phyloP scores from a whole-genome alignment of 2,329 filamentous ascomycete species.

The Aspergillus costaricaensis region DNA sequence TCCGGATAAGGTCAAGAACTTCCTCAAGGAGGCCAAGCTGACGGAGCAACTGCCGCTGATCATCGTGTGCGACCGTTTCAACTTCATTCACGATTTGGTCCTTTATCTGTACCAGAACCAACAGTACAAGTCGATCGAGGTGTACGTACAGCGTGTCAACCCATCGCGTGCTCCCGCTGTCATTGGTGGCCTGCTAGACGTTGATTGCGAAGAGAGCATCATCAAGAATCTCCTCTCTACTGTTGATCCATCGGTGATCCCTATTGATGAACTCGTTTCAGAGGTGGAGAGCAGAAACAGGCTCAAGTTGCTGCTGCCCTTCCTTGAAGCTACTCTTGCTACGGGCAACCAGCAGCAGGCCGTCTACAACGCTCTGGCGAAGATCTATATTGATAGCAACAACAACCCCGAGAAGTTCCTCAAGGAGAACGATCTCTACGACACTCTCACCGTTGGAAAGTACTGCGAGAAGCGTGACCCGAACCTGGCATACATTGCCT shows the following conservation, averaged over 20 bases:
- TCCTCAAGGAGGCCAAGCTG: conserved; percentile 92
- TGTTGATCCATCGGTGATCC: conserved; percentile 80
- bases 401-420: conserved; percentile 97
- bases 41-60: conserved; percentile 93
- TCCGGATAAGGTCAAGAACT: conserved; percentile 97
- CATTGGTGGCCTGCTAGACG: conserved; percentile 88
- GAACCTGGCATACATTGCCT: conserved; percentile 91
- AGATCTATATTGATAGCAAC: conserved; percentile 99
- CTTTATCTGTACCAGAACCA: conserved; percentile 98
- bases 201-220: conserved; percentile 94
- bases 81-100: conserved; percentile 95
- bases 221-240: conserved; percentile 90
- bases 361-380: conserved; percentile 94
- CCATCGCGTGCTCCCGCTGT: conserved; percentile 87
- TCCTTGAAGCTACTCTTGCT: conserved; percentile 88
- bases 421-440: conserved; percentile 96
- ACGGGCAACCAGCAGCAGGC: conserved; percentile 94
- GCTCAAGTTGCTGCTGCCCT: conserved; percentile 90
- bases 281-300: conserved; percentile 97
- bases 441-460: conserved; percentile 87
- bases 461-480: conserved; percentile 99
- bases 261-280: conserved; percentile 87
- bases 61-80: conserved; percentile 98
- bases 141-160: conserved; percentile 97
- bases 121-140: conserved; percentile 97